Evolutionary conservation across 1,284 basidiomycete species (phyloP).

Genomic region (Melampsora larici-populina): DNA sequence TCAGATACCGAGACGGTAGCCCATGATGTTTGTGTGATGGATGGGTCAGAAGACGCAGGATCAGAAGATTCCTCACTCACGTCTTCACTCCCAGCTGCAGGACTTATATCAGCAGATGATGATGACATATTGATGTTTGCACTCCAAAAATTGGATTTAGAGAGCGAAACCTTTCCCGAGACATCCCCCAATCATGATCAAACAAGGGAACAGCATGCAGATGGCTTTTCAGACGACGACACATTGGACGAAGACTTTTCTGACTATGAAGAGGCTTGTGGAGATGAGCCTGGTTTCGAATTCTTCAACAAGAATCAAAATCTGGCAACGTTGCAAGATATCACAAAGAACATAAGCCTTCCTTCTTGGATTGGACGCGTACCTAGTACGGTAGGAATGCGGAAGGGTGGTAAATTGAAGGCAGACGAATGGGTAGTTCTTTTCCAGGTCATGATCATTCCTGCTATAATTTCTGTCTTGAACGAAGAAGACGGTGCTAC

Average conservation of each 20-base stretch:
- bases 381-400: constrained; percentile 17
- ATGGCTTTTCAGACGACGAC: background rate
- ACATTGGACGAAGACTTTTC: background rate
- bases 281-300: background rate
- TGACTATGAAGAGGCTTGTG: background rate
- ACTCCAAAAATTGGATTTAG: background rate
- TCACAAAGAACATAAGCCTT: constrained; percentile 5
- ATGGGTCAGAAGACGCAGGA: background rate
- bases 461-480: constrained; percentile 6
- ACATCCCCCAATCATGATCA: background rate
- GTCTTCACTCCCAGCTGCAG: background rate
- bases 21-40: background rate
- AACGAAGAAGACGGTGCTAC: background rate
- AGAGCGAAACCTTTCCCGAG: background rate
- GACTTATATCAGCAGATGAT: background rate
- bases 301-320: background rate
- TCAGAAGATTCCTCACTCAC: background rate
- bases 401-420: constrained; percentile 21
- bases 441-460: constrained; percentile 28
- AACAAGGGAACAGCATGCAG: background rate
- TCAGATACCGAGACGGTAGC: background rate
- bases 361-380: constrained; percentile 23
- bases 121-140: background rate
- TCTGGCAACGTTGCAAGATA: too few species aligned
- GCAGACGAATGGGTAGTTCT: constrained; percentile 37